A percentile compares a stretch with the other conserved stretches of the same genome.
Conservation (phyloP, 768 basidiomycete genomes). For the Pleurotus tuoliensis region DNA sequence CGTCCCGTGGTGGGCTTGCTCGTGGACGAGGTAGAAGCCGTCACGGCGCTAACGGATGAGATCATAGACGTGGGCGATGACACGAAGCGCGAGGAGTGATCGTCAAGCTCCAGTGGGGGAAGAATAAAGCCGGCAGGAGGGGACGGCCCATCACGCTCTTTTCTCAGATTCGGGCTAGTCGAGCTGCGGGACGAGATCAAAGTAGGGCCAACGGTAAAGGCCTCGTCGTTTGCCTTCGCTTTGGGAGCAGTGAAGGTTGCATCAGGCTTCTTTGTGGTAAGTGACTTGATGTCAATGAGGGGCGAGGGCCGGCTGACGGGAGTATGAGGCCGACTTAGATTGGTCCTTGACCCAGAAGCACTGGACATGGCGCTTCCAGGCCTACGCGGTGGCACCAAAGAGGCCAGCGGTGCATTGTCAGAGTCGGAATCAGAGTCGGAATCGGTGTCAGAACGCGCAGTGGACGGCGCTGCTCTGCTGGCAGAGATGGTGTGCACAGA, state of each 20-base stretch:
- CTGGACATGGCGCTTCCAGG: conserved; percentile 61
- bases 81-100: conserved; percentile 5
- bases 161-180: conserved; percentile 1
- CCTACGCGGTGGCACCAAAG: conserved; percentile 55
- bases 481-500: conserved; percentile 23
- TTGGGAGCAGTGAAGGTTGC: background rate
- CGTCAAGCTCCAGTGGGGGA: conserved; percentile 1
- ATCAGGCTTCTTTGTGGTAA: conserved; percentile 23
- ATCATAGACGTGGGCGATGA: conserved; percentile 6
- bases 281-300: conserved; percentile 47
- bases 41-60: background rate
- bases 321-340: background rate
- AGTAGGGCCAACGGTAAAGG: conserved; percentile 13
- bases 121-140: conserved; percentile 1
- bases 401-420: conserved; percentile 63
- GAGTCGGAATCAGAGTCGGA: conserved; percentile 38
- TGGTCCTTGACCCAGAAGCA: conserved; percentile 26
- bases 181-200: conserved; percentile 10
- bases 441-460: conserved; percentile 26
- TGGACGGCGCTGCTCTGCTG: background rate
- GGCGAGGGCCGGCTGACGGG: conserved; percentile 21
- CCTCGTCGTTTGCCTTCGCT: background rate
- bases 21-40: background rate
- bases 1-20: background rate
- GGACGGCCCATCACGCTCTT: background rate